Evolutionary conservation across 2,329 filamentous ascomycete genomes (phyloP), one percentile per base, ranked within the genome.

Genomic region (Fusarium sp.): DNA sequence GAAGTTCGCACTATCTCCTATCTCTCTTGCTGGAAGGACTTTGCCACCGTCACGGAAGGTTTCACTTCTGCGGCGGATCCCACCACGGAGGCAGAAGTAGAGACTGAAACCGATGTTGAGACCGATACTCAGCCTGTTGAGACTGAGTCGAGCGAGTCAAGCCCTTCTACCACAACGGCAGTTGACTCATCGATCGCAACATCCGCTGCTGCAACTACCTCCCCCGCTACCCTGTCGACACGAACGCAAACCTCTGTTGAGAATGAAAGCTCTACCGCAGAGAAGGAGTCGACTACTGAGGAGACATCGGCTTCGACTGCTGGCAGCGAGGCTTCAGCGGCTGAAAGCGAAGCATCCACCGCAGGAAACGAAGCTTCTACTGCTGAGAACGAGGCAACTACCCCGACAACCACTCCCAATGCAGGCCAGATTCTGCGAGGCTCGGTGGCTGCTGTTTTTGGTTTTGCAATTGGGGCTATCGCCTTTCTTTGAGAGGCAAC

Each of bases 1-100:
- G 81, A 77, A 35, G 52, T 63, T 0, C 64, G 62, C 6, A 45
- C 58, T 22, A 57, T 59, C 5, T 74, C 73, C 0, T 75, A 75
- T n/a, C 60, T 75, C 13, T 75, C 73, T 0, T 75, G 73, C 62
- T 75, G 70, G 70, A 69, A 68, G 16, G 47, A 70, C 6, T 74
- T 54, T 2, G 67, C 63, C 3, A 67, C 73, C 1, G 13, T 31
- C 3, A 16, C 33, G 8, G 33, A 36, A 36, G 56, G n/a, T 29
- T 58, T 70, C 11, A 52, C 22, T 10, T 22, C 62, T 8, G 40
- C 52, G 27, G 47, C 52, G 13, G 50, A 63, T 8, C 13, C 65
- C 3, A 68, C 65, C n/a, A 59, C 38, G 1, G 60, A 47, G 4
- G 20, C 22, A 16, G 27, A 56, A 10, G 42, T 56, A 10, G 35